These are phyloP conservation scores for Stachybotrys chartarum DNA, from an alignment of 2,329 filamentous ascomycete species.

Conservation along the genomic window DNA sequence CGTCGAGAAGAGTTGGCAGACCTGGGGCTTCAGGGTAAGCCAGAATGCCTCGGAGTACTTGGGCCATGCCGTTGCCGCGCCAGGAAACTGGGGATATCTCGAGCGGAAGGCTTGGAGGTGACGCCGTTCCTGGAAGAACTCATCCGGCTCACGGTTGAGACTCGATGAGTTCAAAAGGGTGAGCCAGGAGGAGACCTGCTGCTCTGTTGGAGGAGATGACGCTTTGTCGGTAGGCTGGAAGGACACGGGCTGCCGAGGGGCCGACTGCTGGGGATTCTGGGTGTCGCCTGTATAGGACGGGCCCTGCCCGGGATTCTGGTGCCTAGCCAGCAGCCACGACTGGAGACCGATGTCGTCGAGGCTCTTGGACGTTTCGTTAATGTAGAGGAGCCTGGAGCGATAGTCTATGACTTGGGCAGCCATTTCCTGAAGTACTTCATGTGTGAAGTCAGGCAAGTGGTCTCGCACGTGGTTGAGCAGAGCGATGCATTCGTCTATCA, in stretches of 20 bases:
- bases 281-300: neutral
- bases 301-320: too few relatives aligned
- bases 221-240: neutral
- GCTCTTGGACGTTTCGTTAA: neutral
- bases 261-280: neutral
- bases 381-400: neutral
- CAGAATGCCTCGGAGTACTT: slow-evolving; percentile 18
- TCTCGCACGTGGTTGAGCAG: neutral
- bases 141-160: slow-evolving; percentile 17
- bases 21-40: slow-evolving; percentile 14
- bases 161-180: slow-evolving; percentile 10
- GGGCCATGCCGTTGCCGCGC: slow-evolving; percentile 19
- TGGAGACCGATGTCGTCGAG: neutral
- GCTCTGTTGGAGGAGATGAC: neutral
- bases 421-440: neutral
- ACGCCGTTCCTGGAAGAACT: slow-evolving; percentile 16
- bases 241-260: neutral
- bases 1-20: slow-evolving; percentile 19
- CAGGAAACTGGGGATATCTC: slow-evolving; percentile 14
- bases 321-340: neutral
- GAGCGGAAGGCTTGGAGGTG: slow-evolving; percentile 13
- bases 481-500: neutral
- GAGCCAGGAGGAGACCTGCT: slow-evolving; percentile 12
- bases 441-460: neutral
- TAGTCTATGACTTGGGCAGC: neutral